Conservation (phyloP, 139 green algal species). For the Coelastrella sp. region DNA sequence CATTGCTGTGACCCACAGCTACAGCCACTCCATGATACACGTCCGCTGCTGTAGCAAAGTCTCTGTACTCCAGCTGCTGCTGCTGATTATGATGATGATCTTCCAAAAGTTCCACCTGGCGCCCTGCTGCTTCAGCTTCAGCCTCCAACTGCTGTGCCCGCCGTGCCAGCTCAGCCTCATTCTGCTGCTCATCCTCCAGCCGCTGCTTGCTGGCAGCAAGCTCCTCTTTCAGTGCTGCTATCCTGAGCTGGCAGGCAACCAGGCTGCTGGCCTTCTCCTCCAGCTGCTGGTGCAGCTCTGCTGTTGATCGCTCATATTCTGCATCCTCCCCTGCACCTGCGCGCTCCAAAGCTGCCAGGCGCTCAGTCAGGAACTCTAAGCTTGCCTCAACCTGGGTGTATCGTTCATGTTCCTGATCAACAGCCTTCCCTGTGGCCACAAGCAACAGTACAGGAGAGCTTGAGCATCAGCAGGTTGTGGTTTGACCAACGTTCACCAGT, state of each 20-base stretch:
- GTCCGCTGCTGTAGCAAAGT: neutral
- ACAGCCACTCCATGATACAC: neutral
- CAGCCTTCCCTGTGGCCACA: constrained; percentile 10
- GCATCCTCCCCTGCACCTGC: constrained; percentile 3
- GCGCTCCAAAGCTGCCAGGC: neutral
- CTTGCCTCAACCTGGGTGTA: constrained; percentile 2
- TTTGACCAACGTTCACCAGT: too few relatives aligned
- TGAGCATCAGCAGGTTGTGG: too few relatives aligned
- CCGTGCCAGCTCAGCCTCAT: constrained; percentile 4
- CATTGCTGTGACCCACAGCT: neutral
- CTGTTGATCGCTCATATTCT: constrained; percentile 15
- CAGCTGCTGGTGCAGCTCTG: constrained; percentile 41
- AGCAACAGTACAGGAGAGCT: too few relatives aligned
- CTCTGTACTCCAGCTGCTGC: neutral
- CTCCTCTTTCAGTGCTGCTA: constrained; percentile 25
- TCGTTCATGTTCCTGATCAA: constrained; percentile 20
- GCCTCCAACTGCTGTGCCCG: constrained; percentile 8
- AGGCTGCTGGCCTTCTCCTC: constrained; percentile 12
- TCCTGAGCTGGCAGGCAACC: constrained; percentile 6
- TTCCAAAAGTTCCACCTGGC: neutral
- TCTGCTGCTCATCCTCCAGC: constrained; percentile 27
- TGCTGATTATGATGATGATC: neutral
- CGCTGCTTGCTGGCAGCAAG: constrained; percentile 16
- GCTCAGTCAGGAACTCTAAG: constrained; percentile 35
- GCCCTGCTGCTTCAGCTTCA: neutral